Evolutionary conservation across 305 asterid genomes (phyloP), one percentile per base, ranked within the genome.

Genomic region (Ajuga reptans): DNA sequence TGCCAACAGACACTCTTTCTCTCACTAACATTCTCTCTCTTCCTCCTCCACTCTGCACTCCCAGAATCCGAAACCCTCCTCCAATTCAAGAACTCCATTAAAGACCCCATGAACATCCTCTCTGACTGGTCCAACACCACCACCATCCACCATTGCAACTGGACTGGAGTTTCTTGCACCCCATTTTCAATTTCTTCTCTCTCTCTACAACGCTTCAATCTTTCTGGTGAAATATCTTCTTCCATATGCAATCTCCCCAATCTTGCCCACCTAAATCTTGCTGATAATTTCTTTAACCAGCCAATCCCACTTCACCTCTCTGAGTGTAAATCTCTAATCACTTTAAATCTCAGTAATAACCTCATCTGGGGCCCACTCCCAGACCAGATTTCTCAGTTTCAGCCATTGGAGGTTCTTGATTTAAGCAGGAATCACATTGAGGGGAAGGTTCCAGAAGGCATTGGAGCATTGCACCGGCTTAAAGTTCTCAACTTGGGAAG

Each of bases 331-430:
- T 80, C 86, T 41, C 46, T 90, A 74, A 80, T 80, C 75, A 77
- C 79, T 56, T 57, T 90, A 61, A 87, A 90, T 72, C 72, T 90
- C 59, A 88, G 92, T 47, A 82, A 81, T 59, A 90, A 90, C 64
- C 96, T 90, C 79, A 83, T 90, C 39, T 84, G 95, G 95, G 97
- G 97, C 16, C 78, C 87, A 75, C 83, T 90, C 58, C 96, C 92
- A 10, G 91, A 82, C 7, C 92, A 88, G 64, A 80, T 90, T 66
- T 85, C 90, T 66, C 81, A 70, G 83, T 85, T 90, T 69, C 72
- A 68, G 74, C 73, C 84, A 10, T 45, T 91, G 69, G 79, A 72
- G 46, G 66, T 84, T 53, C 82, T 91, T 74, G 95, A 91, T 75
- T 75, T 91, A 0, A 81, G 96, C 84, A 84, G 72, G 72, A 91